Base-by-base conservation (phyloP, 2,329 filamentous ascomycete species). In the Alternaria atra region DNA sequence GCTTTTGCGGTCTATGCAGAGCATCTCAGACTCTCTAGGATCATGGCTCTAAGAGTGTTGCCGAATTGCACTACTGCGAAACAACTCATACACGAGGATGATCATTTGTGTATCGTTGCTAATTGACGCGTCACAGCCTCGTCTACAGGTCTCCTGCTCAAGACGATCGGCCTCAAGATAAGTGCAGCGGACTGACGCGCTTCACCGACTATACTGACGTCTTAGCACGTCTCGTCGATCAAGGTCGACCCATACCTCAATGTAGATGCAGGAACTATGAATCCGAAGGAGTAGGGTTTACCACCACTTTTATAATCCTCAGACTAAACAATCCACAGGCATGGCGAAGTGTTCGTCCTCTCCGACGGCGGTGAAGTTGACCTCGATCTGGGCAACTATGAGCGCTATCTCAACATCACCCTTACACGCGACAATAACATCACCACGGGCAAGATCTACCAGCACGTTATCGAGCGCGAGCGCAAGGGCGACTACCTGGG, bases 361-460 rank as follows among this genome's bases (percentile, higher is more conserved):
- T 88, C 92, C 70, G 92, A 95, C 73, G 92, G 92, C 65, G 91
- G 91, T 68, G 91, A 92, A 79, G 87, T 89, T 65, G 90, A 92
- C 73, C 85, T 92, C 60, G 90, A 92, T 76, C 83, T 92, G 34
- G 90, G 90, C 66, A 92, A 92, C 79, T 92, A 91, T 80, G 90
- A 92, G 77, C 86, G 90, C 43, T 97, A 97, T 77, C 89, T 97
- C 55, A 90, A 90, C 73, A 90, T 94, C 67, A 91, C 90, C 56
- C 85, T 98, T 63, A 92, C 89, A 8, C 85, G 90, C 63, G 93
- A 97, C 71, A 93, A 94, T 84, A 98, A 98, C 80, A 97, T 99
- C 80, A 99, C 95, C 4, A 97, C 94, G 6, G 95, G 95, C 76
- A 97, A 98, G 84, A 93, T 98, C 70, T 98, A 97, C 81, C 86